Evolutionary conservation across 2,329 filamentous ascomycete genomes (phyloP), one percentile per base, ranked within the genome.

Genomic region (Colletotrichum sojae): DNA sequence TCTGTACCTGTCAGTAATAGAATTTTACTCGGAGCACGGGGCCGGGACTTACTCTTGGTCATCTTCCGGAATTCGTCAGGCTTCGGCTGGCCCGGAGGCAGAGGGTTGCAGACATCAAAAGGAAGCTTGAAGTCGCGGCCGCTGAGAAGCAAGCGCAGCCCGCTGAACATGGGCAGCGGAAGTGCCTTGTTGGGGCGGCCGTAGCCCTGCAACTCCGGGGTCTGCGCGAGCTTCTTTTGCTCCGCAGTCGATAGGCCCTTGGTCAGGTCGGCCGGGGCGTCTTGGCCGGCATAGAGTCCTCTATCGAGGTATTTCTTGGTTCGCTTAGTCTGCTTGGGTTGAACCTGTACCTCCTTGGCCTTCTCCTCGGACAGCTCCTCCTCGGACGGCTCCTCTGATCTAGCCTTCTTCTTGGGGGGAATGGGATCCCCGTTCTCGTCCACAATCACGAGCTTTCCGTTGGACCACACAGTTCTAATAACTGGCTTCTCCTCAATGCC

Each of bases 61-160:
- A 96, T 91, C 78, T 95, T 95, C 73, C 91, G 91, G 92, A 95
- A 99, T 75, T 97, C 94, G 73, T 97, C 91, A 1, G 95, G 95
- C 80, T 97, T 97, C 25, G 94, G 93, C 77, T 97, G 93, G 57
- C 93, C 94, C 2, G 91, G 89, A 4, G 94, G 92, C 20, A 97
- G 87, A 3, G 95, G 95, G 62, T 94, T 93, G 84, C 95, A 98
- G 55, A 97, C 86, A 77, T 97, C 92, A 76, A 90, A 98, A 0
- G 96, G 96, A 36, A 99, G 84, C 79, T 94, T 94, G 81, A 97
- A 98, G 78, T 97, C 91, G 58, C 92, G 87, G 15, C 92, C 92
- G 69, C 88, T 84, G 62, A 94, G 87, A 67, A 98, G 80, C 62
- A 91, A 83, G 58, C 91, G 88, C 70, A 94, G 83, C 2, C 93